Evolutionary conservation across 108 stramenopile genomes (phyloP), one percentile per base, ranked within the genome.

Genomic region (Cyclostephanos tholiformis): DNA sequence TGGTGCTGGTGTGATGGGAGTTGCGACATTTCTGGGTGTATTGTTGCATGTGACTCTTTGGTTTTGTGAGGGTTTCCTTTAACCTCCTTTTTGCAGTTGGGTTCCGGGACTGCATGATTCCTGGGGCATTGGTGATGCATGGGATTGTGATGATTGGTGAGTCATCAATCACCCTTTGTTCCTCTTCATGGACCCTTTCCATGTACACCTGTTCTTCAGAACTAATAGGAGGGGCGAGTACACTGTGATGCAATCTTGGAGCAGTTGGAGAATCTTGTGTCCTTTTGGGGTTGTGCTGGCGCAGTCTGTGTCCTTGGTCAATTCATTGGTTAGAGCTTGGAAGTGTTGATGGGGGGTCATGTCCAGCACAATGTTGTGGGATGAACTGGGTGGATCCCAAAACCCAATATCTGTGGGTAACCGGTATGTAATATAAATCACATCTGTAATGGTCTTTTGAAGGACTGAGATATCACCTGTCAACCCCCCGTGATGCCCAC

Each of bases 391-490:
- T 32, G 32, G 32, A 32, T 4, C 32, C 32, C 0, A 56, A 65
- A 3, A 66, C 73, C 20, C 78, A 41, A 11, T 64, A 72, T 25
- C 26, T 60, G 29, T 27, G 0, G 0, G 78, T 73, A 26, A 44
- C 56, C 6, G 66, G 66, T 7, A 74, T 53, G 29, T 52, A 79
- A 17, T 53, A 63, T 20, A 46, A 4, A n/a, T 50, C 65, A 55
- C 71, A 72, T 29, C 71, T 29, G 62, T 72, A 79, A 36, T 72
- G 65, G 25, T 79, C 62, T 5, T 26, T 30, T 11, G 65, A 49
- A 16, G 72, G 72, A 14, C 78, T 72, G 0, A 67, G 10, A 43
- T 59, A 73, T 53, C 64, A 79, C 29, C 69, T 66, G 17, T 79
- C 49, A n/a, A 30, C 57, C 2, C 22, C 77, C 55, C 25, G 63